These are phyloP conservation scores for Cystobasidium tubakii DNA, from an alignment of 768 basidiomycete genomes.

Conservation along the genomic window DNA sequence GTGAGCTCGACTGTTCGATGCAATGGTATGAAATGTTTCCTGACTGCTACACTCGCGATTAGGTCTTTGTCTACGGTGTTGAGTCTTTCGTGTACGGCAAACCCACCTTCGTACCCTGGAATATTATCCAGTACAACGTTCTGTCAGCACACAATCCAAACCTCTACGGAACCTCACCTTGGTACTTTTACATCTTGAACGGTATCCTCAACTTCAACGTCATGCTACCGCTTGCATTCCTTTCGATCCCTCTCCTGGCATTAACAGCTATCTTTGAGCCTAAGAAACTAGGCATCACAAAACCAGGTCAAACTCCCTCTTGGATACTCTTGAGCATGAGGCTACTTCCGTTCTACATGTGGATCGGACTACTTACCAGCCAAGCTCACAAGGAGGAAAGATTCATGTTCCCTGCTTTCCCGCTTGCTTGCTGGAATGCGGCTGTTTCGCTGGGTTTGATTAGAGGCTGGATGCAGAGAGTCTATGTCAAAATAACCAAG, in stretches of 20 bases:
- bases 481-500: slow-evolving; percentile 67
- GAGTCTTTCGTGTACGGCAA: slow-evolving; percentile 84
- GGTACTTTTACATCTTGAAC: slow-evolving; percentile 79
- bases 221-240: slow-evolving; percentile 68
- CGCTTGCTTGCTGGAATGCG: slow-evolving; percentile 86
- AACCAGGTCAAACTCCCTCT: slow-evolving; percentile 49
- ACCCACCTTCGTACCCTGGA: slow-evolving; percentile 75
- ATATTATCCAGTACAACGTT: slow-evolving; percentile 88
- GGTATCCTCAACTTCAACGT: slow-evolving; percentile 91
- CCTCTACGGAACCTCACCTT: slow-evolving; percentile 85
- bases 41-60: slow-evolving; percentile 25
- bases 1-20: not conserved
- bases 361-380: slow-evolving; percentile 68
- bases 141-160: slow-evolving; percentile 73
- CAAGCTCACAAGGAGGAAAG: slow-evolving; percentile 97
- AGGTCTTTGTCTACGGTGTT: slow-evolving; percentile 77
- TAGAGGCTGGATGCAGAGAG: slow-evolving; percentile 76
- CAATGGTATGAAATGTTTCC: not conserved
- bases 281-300: slow-evolving; percentile 56
- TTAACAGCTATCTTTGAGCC: slow-evolving; percentile 70
- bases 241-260: slow-evolving; percentile 69
- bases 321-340: slow-evolving; percentile 64
- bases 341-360: slow-evolving; percentile 85
- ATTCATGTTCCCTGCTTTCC: slow-evolving; percentile 95
- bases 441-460: slow-evolving; percentile 78